A percentile compares a stretch with the other conserved stretches of the same genome.
Evolutionary conservation across 768 basidiomycete genomes (phyloP).

Genomic region (Roridomyces roridus): DNA sequence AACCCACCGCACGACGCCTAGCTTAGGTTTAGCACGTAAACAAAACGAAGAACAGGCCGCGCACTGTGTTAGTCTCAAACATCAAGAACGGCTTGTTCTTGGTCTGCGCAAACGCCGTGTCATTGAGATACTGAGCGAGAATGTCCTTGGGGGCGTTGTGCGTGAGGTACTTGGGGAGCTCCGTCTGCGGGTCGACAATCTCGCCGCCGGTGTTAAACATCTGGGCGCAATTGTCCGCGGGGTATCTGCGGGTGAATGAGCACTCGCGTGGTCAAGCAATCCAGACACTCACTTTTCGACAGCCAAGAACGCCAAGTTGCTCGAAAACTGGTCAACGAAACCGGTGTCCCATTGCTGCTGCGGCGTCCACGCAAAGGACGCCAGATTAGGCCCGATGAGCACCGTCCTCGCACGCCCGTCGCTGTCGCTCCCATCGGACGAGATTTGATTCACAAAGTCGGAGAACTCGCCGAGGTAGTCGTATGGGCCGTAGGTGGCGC

Average conservation of each 20-base stretch:
- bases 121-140: conserved; percentile 43
- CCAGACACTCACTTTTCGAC: conserved; percentile 46
- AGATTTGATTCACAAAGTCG: conserved; percentile 30
- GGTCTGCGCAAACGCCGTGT: conserved; percentile 38
- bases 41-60: conserved; percentile 33
- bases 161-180: conserved; percentile 50
- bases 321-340: conserved; percentile 36
- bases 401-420: conserved; percentile 31
- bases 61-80: conserved; percentile 47
- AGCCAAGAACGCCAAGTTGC: conserved; percentile 37
- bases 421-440: conserved; percentile 25
- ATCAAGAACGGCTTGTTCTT: conserved; percentile 49
- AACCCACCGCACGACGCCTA: conserved; percentile 62
- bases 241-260: background rate
- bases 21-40: conserved; percentile 27
- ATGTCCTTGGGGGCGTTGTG: conserved; percentile 45
- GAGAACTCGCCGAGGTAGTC: conserved; percentile 53
- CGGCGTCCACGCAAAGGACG: conserved; percentile 44
- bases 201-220: conserved; percentile 23
- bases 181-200: conserved; percentile 38
- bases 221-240: conserved; percentile 48
- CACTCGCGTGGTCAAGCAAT: background rate
- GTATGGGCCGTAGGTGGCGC: background rate
- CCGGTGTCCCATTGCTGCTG: conserved; percentile 44
- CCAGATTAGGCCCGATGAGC: conserved; percentile 47